These are phyloP conservation scores for Schizonepeta tenuifolia DNA, from an alignment of 257 asterid genomes.

Conservation along the genomic window DNA sequence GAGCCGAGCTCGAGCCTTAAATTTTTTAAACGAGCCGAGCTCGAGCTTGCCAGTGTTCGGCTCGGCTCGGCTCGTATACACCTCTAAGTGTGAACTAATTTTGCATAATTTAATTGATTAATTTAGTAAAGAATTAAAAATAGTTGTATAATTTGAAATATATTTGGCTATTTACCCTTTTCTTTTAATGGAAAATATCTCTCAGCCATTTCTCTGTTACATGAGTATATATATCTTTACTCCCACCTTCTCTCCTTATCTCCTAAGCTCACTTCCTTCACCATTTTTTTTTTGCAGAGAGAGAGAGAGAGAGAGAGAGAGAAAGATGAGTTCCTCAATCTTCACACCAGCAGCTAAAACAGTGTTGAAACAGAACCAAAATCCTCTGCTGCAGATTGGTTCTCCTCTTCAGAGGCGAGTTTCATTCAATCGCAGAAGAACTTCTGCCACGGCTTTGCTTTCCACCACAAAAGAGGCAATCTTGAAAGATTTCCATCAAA, in stretches of 20 bases:
- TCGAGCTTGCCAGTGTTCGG: no score
- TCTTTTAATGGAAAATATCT: slow-evolving; percentile 1
- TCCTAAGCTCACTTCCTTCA: slow-evolving; percentile 22
- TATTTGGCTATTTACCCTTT: no score
- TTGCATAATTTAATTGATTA: no score
- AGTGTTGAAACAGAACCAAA: slow-evolving; percentile 47
- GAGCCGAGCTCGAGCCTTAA: no score
- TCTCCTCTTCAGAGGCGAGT: slow-evolving; percentile 39
- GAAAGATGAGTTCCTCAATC: slow-evolving; percentile 60
- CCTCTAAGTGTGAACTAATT: no score
- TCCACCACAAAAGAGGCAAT: slow-evolving; percentile 64
- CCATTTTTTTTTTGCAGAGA: background rate
- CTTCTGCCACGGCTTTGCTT: slow-evolving; percentile 53
- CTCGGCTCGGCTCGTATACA: background rate
- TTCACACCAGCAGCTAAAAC: slow-evolving; percentile 44
- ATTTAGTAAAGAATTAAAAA: no score
- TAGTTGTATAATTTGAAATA: no score
- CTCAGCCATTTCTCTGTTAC: background rate
- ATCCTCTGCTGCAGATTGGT: slow-evolving; percentile 45
- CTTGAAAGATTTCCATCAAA: slow-evolving; percentile 67
- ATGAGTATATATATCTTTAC: background rate
- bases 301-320: slow-evolving; percentile 9
- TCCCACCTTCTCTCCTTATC: slow-evolving; percentile 37
- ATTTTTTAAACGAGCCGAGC: no score
- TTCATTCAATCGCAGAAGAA: slow-evolving; percentile 43